Conservation (phyloP, 495 filamentous ascomycete species). For the Melanomma pulvis-pyrius region DNA sequence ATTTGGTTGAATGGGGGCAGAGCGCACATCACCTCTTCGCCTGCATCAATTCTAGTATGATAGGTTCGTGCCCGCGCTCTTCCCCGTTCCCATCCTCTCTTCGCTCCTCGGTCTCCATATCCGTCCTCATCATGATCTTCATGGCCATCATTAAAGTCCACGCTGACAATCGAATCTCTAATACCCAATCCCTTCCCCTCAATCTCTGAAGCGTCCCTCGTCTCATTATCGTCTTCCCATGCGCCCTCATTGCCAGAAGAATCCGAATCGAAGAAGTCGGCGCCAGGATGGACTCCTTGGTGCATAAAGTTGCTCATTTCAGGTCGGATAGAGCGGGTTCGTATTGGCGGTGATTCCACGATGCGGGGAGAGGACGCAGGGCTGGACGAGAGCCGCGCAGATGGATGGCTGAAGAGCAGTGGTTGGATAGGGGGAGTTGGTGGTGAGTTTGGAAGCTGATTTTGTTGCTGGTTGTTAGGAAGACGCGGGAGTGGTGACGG, state of each 20-base stretch:
- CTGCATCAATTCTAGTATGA: neutral
- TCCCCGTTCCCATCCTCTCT: neutral
- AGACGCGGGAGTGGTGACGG: neutral
- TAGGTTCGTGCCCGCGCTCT: neutral
- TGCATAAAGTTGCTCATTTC: conserved; percentile 27
- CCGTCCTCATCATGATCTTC: neutral
- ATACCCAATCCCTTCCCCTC: conserved; percentile 6
- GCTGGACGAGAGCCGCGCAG: conserved; percentile 23
- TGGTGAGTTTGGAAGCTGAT: neutral
- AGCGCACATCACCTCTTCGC: neutral
- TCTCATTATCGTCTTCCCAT: conserved; percentile 11
- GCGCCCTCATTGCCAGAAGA: conserved; percentile 9
- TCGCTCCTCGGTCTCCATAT: neutral
- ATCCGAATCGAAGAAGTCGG: conserved; percentile 28
- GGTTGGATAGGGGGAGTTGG: conserved; percentile 1
- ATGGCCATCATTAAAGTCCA: neutral
- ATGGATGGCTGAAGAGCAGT: neutral
- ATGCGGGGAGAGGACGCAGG: conserved; percentile 26
- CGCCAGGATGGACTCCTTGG: conserved; percentile 7
- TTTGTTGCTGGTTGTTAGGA: neutral
- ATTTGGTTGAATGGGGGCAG: conserved; percentile 16
- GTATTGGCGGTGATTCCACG: conserved; percentile 1
- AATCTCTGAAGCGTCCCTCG: conserved; percentile 2
- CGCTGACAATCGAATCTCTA: neutral
- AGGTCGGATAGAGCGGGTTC: conserved; percentile 19